Percentiles rank a stretch among this genome's conserved stretches.
These are phyloP conservation scores for Pseudoneurospora amorphoporcata DNA, from an alignment of 495 filamentous ascomycete genomes.

Conservation along the genomic window DNA sequence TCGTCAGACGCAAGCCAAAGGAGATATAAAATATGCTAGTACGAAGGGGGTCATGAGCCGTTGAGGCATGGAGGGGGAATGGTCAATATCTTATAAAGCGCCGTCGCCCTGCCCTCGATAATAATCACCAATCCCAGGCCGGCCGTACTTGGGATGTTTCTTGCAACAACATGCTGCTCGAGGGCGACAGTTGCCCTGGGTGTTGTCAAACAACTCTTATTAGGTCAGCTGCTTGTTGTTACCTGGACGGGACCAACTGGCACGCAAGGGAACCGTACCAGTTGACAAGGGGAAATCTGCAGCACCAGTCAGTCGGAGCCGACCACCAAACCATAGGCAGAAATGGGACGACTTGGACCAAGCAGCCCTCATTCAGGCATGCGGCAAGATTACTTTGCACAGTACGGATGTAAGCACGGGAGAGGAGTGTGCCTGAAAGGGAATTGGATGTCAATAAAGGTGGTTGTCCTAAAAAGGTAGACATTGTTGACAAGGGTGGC, in stretches of 20 bases:
- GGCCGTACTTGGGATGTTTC: slow-evolving; percentile 11
- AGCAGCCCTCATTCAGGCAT: slow-evolving; percentile 11
- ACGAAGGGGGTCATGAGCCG: neutral
- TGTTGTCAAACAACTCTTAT: neutral
- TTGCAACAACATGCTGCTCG: slow-evolving; percentile 4
- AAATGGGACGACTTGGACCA: neutral
- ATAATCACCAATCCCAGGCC: slow-evolving; percentile 6
- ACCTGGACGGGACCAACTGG: slow-evolving; percentile 18
- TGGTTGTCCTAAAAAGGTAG: slow-evolving; percentile 9
- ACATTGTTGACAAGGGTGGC: slow-evolving; percentile 3
- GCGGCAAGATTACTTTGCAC: slow-evolving; percentile 17
- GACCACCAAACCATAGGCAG: neutral
- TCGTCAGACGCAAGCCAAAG: slow-evolving; percentile 23
- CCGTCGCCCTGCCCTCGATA: slow-evolving; percentile 1
- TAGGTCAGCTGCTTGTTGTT: neutral
- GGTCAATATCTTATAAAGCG: slow-evolving; percentile 17
- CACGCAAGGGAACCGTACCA: slow-evolving; percentile 31
- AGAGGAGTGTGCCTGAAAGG: slow-evolving; percentile 3
- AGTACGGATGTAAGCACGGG: slow-evolving; percentile 7
- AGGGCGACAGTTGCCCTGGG: slow-evolving; percentile 8
- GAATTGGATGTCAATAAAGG: slow-evolving; percentile 4
- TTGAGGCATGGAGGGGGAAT: slow-evolving; percentile 12
- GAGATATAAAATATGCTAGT: slow-evolving; percentile 23
- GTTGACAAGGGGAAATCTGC: slow-evolving; percentile 6
- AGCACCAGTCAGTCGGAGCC: slow-evolving; percentile 2